Evolutionary conservation across 495 filamentous ascomycete species (phyloP), one percentile per base, ranked within the genome.

Genomic region (Annulohypoxylon stygium): DNA sequence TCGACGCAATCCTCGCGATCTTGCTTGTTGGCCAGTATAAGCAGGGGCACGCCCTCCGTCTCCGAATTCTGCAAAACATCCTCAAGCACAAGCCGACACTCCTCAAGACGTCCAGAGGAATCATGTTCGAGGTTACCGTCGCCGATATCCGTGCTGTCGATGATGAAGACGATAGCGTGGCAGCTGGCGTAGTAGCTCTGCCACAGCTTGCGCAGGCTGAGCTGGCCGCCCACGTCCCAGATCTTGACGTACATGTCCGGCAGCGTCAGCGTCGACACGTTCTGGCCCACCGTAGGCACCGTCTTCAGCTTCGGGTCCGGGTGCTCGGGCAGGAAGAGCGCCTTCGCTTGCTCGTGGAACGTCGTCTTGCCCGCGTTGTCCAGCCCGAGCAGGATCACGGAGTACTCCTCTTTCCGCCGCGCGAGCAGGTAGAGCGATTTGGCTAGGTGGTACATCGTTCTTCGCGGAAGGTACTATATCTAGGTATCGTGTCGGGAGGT

Each of bases 341-440:
- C 88, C 83, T 97, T 97, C 78, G 98, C 92, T 78, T 97, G 93
- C 70, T 96, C 93, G 81, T 97, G 94, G 79, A 99, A 94, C 12
- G 96, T 99, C 39, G 96, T 98, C 85, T 99, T 99, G 81, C 96
- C 96, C 60, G 96, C 96, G 77, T 98, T 98, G 83, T 99, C 96
- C 78, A 99, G 91, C 60, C 96, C 96, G 72, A 98, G 92, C 57
- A 99, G 92, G 67, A 99, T 91, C 75, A 98, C 92, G 37, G 96
- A 98, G 86, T 97, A 99, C 86, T 99, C 96, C 86, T 98, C 95
- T 90, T 97, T 97, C 80, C 93, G 94, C 12, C 95, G 98, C 62
- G 94, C 94, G 69, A 97, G 91, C 54, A 93, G 88, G 84, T 99
- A 99, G 45, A 99, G 85, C 71, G 93, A 93, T 83, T 97, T 98